These are phyloP conservation scores for Lophiostoma macrostomum DNA, from an alignment of 495 filamentous ascomycete species.

Conservation along the genomic window DNA sequence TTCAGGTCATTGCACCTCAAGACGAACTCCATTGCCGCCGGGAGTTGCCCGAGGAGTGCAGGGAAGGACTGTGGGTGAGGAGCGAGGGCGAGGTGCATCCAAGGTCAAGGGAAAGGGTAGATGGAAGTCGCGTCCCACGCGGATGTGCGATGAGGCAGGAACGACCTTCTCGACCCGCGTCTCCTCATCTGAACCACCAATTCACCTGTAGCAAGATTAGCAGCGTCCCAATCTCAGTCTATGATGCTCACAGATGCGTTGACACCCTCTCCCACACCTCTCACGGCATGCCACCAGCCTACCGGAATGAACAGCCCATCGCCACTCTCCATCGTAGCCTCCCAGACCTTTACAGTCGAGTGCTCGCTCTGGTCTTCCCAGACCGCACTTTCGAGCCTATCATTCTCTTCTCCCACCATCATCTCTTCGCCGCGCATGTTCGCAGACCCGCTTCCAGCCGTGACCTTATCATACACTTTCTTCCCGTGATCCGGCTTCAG, in stretches of 20 bases:
- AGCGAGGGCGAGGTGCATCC: not conserved
- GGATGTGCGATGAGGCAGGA: not conserved
- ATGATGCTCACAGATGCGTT: constrained; percentile 60
- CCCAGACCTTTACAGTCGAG: constrained; percentile 40
- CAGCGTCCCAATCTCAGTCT: constrained; percentile 26
- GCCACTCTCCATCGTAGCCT: constrained; percentile 59
- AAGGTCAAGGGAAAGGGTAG: too few relatives aligned
- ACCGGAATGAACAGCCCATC: constrained; percentile 85
- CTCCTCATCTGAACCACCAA: constrained; percentile 84
- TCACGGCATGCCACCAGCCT: constrained; percentile 96
- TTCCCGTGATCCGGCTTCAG: constrained; percentile 60
- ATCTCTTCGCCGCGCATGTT: constrained; percentile 79
- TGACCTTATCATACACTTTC: constrained; percentile 57
- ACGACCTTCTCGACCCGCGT: not conserved
- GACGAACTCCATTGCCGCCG: constrained; percentile 58
- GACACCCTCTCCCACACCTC: constrained; percentile 62
- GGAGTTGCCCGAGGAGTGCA: too few relatives aligned
- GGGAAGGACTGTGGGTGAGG: constrained; percentile 1
- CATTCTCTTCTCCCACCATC: constrained; percentile 76
- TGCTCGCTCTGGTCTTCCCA: constrained; percentile 62
- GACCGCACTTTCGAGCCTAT: constrained; percentile 61
- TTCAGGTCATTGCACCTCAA: constrained; percentile 80
- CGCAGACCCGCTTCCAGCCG: constrained; percentile 47
- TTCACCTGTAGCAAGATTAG: constrained; percentile 59
- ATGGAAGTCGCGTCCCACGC: too few relatives aligned